Percentiles rank a stretch among this genome's conserved stretches.
Evolutionary conservation across 768 basidiomycete genomes (phyloP).

Genomic region (Leccinum rimulosum): DNA sequence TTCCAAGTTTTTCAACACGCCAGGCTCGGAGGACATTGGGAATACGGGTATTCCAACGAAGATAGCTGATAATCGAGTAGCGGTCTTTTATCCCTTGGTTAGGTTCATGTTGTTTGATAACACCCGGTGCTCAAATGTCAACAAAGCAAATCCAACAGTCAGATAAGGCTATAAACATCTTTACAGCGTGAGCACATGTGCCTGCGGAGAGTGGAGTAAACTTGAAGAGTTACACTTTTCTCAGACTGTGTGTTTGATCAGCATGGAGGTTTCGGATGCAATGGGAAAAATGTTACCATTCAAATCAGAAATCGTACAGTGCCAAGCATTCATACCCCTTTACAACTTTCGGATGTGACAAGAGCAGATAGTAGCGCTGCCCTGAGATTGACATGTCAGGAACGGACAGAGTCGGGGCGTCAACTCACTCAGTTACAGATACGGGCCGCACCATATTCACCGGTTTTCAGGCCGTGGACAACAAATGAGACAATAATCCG

Average conservation of each 20-base stretch:
- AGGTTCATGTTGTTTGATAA: constrained; percentile 7
- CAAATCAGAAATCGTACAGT: constrained; percentile 15
- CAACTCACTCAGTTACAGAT: constrained; percentile 92
- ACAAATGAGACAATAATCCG: constrained; percentile 92
- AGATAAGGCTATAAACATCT: constrained; percentile 20
- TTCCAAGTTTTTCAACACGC: constrained; percentile 6
- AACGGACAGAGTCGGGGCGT: constrained; percentile 6
- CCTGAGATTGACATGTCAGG: constrained; percentile 44
- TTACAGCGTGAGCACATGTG: constrained; percentile 7
- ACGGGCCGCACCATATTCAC: constrained; percentile 93
- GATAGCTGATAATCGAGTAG: not conserved
- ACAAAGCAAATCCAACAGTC: not conserved
- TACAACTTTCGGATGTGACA: constrained; percentile 84
- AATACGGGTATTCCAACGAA: not conserved
- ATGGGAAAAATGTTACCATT: constrained; percentile 15
- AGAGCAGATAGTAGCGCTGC: constrained; percentile 89
- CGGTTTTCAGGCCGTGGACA: constrained; percentile 87
- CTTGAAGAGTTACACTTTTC: constrained; percentile 7
- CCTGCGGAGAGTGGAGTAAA: not conserved
- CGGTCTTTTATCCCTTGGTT: constrained; percentile 12
- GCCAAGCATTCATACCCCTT: constrained; percentile 22
- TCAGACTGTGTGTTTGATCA: constrained; percentile 4
- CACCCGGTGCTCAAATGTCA: constrained; percentile 1
- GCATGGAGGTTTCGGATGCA: constrained; percentile 2
- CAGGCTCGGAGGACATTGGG: constrained; percentile 20